Evolutionary conservation across 2,329 filamentous ascomycete genomes (phyloP), one percentile per base, ranked within the genome.

Genomic region (Xylariaceae sp.): DNA sequence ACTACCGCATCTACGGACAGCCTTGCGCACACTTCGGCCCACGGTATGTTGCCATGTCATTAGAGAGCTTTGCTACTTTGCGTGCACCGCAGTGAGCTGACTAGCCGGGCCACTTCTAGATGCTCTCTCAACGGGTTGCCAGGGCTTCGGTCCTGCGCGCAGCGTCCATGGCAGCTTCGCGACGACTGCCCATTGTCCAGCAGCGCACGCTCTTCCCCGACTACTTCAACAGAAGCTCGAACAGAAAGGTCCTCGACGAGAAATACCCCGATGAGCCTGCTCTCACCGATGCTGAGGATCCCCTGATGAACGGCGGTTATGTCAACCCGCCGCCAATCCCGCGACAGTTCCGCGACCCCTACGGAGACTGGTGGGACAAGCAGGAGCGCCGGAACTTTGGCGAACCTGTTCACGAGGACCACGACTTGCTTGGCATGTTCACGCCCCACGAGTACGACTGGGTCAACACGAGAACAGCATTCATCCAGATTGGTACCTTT

Each of bases 341-440:
- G 82, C 89, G 93, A 68, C 88, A 92, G 75, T 89, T 91, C 78
- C 90, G 94, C 73, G 94, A 97, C 75, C 94, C 95, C 41, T 85
- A 97, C 74, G 93, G 77, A 72, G 87, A 90, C 73, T 99, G 92
- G 91, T 97, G 92, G 90, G 93, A 99, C 77, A 89, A 92, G 76
- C 94, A 99, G 78, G 94, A 97, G 76, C 88, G 92, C 73, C 86
- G 94, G 71, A 97, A 99, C 82, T 97, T 90, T 74, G 92, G 92
- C 76, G 95, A 99, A 77, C 90, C 93, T 10, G 86, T 96, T 55
- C 93, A 99, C 76, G 95, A 99, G 77, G 94, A 99, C 75, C 89
- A 97, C 76, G 95, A 99, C 74, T 82, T 92, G 59, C 81, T 97
- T 59, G 92, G 92, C 68, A 88, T 96, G 65, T 93, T 99, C 77